Conservation (phyloP, 768 basidiomycete species). For the Tylopilus felleus region DNA sequence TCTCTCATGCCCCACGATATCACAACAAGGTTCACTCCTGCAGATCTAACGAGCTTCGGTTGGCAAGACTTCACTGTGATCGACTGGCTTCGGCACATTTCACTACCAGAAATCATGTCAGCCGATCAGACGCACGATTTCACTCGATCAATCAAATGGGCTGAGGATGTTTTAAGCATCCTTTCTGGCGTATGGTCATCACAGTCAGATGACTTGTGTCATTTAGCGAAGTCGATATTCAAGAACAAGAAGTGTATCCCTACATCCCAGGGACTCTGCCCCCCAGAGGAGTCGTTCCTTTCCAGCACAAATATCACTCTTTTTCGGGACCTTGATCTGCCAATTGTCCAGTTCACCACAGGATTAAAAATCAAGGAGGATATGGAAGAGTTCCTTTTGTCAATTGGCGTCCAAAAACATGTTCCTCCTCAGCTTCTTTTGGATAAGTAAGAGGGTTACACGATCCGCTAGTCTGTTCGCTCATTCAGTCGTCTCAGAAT, state of each 20-base stretch:
- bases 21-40: not conserved
- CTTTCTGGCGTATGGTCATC: not conserved
- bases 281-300: not conserved
- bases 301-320: not conserved
- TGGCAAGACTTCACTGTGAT: not conserved
- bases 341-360: slow-evolving; percentile 60
- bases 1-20: not conserved
- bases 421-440: slow-evolving; percentile 78
- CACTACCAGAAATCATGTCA: not conserved
- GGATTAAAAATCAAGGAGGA: slow-evolving; percentile 58
- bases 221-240: not conserved
- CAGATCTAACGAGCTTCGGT: not conserved
- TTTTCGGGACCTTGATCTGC: not conserved
- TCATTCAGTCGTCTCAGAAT: not conserved
- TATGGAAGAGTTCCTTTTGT: slow-evolving; percentile 66
- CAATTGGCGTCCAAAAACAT: slow-evolving; percentile 83
- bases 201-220: not conserved
- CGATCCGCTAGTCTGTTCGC: no score
- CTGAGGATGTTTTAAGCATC: not conserved
- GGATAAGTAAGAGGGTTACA: no score
- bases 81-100: not conserved
- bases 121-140: not conserved
- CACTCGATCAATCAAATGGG: not conserved
- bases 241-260: not conserved
- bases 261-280: not conserved